Evolutionary conservation across 2,329 filamentous ascomycete species (phyloP), one percentile per base, ranked within the genome.

Genomic region (Cladorrhinum sp.): DNA sequence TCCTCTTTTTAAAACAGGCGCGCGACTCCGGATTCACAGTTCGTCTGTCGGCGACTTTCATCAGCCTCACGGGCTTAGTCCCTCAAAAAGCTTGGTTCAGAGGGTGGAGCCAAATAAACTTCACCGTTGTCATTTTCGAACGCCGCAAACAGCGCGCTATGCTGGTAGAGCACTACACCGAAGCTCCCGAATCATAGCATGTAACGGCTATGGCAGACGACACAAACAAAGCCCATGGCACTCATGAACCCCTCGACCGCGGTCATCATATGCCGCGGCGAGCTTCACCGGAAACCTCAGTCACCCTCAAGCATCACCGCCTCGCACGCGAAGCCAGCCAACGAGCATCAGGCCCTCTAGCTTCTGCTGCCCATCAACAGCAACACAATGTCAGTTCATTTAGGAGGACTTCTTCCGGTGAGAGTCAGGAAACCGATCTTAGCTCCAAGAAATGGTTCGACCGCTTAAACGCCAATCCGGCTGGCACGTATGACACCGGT

Each of bases 381-480:
- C 24, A 57, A 10, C 21, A 57, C 54, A 7, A 46, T 26, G 18
- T 59, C 1, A 67, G 66, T 4, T 68, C 67, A 0, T 66, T 72
- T 0, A 68, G 74, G 23, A 68, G 75, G 21, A 73, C 80, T 30
- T 83, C 80, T 0, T 82, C 82, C 0, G 79, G 74, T 12, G 80
- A 81, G 12, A 84, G 80, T 36, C 74, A 80, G 51, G 74, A 77
- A 21, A 83, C 82, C 0, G 73, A 74, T 2, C 70, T 75, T 3
- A 83, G 80, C 64, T 82, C 81, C 0, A 80, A 76, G 36, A 77
- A 73, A 36, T 86, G 83, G 83, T 85, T 85, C 59, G 78, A 85
- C 36, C 73, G 72, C 10, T 82, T 79, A 3, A 85, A 85, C 49
- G 71, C 77, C 50, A 81, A 85, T 48, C 76, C 79, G 0, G 76